Conservation (phyloP, 805 yeast genomes). For the Ogataea degrootiae region DNA sequence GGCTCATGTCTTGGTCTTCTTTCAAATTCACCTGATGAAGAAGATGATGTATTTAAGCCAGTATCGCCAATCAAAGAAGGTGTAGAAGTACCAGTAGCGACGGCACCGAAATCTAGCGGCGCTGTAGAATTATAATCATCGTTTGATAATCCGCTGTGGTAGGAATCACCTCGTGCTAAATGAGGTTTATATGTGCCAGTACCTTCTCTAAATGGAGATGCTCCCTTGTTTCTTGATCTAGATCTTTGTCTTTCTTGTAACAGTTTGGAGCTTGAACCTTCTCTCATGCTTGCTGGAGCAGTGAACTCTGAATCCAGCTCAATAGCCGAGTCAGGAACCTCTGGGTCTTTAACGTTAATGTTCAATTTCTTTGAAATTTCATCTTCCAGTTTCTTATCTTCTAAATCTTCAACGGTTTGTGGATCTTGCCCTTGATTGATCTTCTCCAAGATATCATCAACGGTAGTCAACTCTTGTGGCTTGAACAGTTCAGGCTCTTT, state of each 20-base stretch:
- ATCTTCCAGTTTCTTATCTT: conserved; percentile 5
- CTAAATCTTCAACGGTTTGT: conserved; percentile 9
- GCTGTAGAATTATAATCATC: conserved; percentile 32
- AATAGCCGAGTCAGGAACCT: conserved; percentile 31
- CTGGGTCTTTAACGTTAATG: conserved; percentile 14
- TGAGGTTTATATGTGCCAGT: conserved; percentile 45
- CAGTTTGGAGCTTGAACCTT: conserved; percentile 35
- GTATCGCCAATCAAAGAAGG: conserved; percentile 1
- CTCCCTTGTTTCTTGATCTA: conserved; percentile 13
- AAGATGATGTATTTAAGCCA: conserved; percentile 12
- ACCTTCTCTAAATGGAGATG: conserved; percentile 25
- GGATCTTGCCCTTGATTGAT: conserved; percentile 28
- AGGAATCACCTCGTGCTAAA: conserved; percentile 74
- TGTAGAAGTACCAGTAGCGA: background rate
- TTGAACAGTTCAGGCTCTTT: conserved; percentile 15
- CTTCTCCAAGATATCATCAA: conserved; percentile 28
- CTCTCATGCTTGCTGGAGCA: conserved; percentile 43
- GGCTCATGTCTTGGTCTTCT: conserved; percentile 37
- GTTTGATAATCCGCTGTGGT: conserved; percentile 51
- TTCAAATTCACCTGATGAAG: conserved; percentile 20
- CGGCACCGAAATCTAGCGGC: conserved; percentile 31
- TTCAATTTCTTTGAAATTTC: conserved; percentile 7
- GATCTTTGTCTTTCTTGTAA: conserved; percentile 18
- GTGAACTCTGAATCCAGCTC: conserved; percentile 35
- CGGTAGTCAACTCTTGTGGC: conserved; percentile 23